Conservation (phyloP, 441 rosid genomes). For the Rhodomyrtus psidioides region DNA sequence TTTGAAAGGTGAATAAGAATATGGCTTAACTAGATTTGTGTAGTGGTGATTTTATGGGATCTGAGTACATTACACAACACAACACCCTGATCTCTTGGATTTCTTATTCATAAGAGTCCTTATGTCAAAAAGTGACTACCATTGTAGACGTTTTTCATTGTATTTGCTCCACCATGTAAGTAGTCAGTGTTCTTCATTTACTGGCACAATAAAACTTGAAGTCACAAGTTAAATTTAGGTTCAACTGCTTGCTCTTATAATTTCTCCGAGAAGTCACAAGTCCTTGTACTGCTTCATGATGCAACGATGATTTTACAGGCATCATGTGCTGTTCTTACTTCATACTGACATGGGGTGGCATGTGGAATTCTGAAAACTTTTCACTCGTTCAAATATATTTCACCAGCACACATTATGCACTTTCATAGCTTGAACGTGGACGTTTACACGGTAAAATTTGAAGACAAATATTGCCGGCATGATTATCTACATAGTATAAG, state of each 20-base stretch:
- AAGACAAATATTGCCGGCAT: neutral
- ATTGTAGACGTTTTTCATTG: neutral
- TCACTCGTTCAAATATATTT: neutral
- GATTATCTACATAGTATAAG: neutral
- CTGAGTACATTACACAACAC: neutral
- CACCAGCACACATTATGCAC: neutral
- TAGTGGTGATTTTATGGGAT: neutral
- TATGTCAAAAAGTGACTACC: neutral
- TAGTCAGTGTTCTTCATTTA: neutral
- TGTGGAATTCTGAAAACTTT: neutral
- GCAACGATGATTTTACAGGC: neutral
- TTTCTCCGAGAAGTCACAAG: neutral
- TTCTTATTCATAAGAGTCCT: neutral
- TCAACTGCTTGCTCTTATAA: neutral
- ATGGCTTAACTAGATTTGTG: neutral
- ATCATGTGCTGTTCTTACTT: neutral
- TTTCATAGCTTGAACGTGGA: neutral
- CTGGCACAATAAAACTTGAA: neutral
- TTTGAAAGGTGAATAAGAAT: neutral
- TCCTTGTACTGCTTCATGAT: neutral
- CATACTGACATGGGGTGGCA: neutral
- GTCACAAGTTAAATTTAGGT: neutral
- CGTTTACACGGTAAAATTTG: neutral
- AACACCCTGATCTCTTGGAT: neutral
- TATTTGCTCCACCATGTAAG: neutral